These are phyloP conservation scores for Chlorencoelia australis DNA, from an alignment of 2,329 filamentous ascomycete genomes.

Conservation along the genomic window DNA sequence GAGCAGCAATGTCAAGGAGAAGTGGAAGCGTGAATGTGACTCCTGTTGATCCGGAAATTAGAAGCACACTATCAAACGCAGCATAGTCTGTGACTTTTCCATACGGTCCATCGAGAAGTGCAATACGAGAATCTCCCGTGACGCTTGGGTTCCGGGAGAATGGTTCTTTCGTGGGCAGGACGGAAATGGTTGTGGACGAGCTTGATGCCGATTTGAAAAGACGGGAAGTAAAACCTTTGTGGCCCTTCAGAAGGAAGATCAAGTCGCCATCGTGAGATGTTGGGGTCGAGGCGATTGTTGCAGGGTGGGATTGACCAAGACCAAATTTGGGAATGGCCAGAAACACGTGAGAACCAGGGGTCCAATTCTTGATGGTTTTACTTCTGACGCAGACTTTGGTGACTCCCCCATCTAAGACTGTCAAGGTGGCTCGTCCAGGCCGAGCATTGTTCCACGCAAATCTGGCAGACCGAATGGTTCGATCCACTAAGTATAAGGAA, in stretches of 20 bases:
- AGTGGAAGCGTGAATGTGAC: slow-evolving; percentile 51
- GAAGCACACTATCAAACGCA: slow-evolving; percentile 47
- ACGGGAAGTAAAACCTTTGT: slow-evolving; percentile 46
- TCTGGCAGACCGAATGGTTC: slow-evolving; percentile 20
- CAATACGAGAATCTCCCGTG: slow-evolving; percentile 24
- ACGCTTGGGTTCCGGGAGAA: slow-evolving; percentile 2
- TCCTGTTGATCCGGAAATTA: slow-evolving; percentile 52
- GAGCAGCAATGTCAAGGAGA: slow-evolving; percentile 26
- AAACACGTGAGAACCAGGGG: slow-evolving; percentile 47
- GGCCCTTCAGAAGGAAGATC: slow-evolving; percentile 47
- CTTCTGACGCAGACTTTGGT: slow-evolving; percentile 29
- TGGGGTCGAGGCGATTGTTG: slow-evolving; percentile 46
- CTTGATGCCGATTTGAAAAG: slow-evolving; percentile 36
- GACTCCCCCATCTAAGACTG: slow-evolving; percentile 27
- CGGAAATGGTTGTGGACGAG: slow-evolving; percentile 9
- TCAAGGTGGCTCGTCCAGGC: slow-evolving; percentile 19
- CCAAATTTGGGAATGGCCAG: slow-evolving; percentile 48
- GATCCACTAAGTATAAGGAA: slow-evolving; percentile 17
- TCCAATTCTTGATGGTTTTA: slow-evolving; percentile 28
- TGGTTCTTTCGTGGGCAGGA: slow-evolving; percentile 6
- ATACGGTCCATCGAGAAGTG: slow-evolving; percentile 47
- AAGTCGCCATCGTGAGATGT: slow-evolving; percentile 46
- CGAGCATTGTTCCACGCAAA: slow-evolving; percentile 27
- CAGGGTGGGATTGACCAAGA: slow-evolving; percentile 46
- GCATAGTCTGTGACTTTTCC: slow-evolving; percentile 43